Evolutionary conservation across 2,329 filamentous ascomycete genomes (phyloP), one percentile per base, ranked within the genome.

Genomic region (Xylariales sp.): DNA sequence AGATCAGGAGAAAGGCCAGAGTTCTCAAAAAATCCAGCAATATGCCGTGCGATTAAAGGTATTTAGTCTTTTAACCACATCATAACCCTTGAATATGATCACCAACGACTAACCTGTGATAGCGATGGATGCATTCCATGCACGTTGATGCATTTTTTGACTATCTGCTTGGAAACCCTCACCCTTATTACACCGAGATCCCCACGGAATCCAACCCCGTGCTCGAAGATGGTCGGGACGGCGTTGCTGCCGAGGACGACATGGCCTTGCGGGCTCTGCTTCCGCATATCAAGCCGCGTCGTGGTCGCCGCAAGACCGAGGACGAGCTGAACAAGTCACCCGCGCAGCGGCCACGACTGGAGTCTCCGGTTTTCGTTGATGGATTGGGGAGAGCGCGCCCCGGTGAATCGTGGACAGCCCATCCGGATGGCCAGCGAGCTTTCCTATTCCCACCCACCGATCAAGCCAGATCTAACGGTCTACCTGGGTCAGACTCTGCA

Each of bases 101-200:
- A 15, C 10, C 15, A 12, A 14, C 12, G 35, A 23, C 19, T 33
- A 19, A 18, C 37, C 19, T 33, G 7, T 5, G n/a, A 33, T 40
- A 59, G 86, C 83, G 91, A 55, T 96, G 90, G 90, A 93, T 96
- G 87, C 88, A 88, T 57, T 90, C 89, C 5, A 91, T 95, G 85
- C 90, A 95, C 58, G 81, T 95, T 37, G 88, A 95, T 68, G 86
- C 88, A 10, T 96, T 96, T 59, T 96, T 95, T 54, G 88, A 95
- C 57, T 96, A 88, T 57, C 77, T 94, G 15, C 72, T 91, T 45
- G 79, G 81, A 33, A 88, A 88, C 46, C 68, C 76, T 18, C 88
- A 94, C 59, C 65, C 78, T 1, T 96, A 96, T 60, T 95, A 84
- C 68, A 81, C 76, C 13, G 77, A 88, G 24, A 74, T 95, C 17